Conservation (phyloP, 2,329 filamentous ascomycete species). For the Ceratocystis cubensis region DNA sequence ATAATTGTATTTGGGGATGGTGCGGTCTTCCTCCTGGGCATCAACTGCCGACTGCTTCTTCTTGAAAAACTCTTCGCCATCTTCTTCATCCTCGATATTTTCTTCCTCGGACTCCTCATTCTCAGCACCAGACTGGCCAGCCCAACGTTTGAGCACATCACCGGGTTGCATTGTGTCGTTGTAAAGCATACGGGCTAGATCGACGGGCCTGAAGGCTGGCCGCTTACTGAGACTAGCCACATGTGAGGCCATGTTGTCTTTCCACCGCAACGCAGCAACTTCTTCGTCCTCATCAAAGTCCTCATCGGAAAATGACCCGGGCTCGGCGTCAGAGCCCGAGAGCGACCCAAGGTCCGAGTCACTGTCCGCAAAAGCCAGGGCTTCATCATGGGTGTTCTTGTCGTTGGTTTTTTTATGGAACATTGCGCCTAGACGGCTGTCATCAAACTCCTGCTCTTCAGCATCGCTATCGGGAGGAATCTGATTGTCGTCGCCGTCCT, state of each 20-base stretch:
- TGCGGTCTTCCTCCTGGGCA: constrained; percentile 66
- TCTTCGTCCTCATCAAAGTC: constrained; percentile 55
- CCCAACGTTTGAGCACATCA: constrained; percentile 70
- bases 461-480: constrained; percentile 35
- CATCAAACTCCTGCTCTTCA: constrained; percentile 45
- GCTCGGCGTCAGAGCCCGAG: constrained; percentile 43
- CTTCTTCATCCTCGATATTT: constrained; percentile 40
- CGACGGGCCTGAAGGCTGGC: constrained; percentile 62
- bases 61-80: constrained; percentile 50
- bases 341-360: constrained; percentile 92
- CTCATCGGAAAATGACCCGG: constrained; percentile 35
- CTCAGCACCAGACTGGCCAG: constrained; percentile 43
- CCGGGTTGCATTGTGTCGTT: constrained; percentile 62
- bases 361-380: constrained; percentile 85
- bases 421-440: constrained; percentile 47
- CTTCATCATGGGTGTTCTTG: constrained; percentile 40
- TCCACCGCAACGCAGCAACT: constrained; percentile 68
- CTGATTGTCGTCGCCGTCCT: constrained; percentile 29
- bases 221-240: constrained; percentile 60
- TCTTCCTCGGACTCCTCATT: constrained; percentile 42
- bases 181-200: constrained; percentile 82
- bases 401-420: constrained; percentile 40
- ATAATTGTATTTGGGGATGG: constrained; percentile 69
- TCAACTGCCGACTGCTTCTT: constrained; percentile 52
- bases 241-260: constrained; percentile 67